Conservation (phyloP, 225 moss, liverwort and hornwort genomes). For the Ulota crispa region DNA sequence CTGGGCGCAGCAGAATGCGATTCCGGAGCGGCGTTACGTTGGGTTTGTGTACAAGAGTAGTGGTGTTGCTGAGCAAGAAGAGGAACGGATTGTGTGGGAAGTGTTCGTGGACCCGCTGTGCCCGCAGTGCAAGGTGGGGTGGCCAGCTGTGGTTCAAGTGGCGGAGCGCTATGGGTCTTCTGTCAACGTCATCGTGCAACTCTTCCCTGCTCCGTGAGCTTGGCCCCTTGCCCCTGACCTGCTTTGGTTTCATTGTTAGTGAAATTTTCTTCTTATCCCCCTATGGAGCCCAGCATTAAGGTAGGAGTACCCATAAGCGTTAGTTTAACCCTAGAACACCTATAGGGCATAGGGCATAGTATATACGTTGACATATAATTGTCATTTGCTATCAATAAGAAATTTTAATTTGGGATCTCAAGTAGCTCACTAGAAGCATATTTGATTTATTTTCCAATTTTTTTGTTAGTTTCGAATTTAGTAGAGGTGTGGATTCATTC, state of each 20-base stretch:
- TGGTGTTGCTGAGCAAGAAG: neutral
- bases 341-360: too few species aligned
- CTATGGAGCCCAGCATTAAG: too few species aligned
- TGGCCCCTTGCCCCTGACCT: neutral
- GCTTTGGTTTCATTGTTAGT: neutral
- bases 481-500: too few species aligned
- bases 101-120: conserved; percentile 79
- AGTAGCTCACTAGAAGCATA: too few species aligned
- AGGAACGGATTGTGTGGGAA: conserved; percentile 48
- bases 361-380: too few species aligned
- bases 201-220: conserved; percentile 74
- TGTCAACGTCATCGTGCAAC: conserved; percentile 58
- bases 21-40: conserved; percentile 47
- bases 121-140: conserved; percentile 68
- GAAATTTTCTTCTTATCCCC: neutral
- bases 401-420: too few species aligned
- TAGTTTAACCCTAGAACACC: too few species aligned
- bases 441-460: too few species aligned
- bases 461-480: too few species aligned
- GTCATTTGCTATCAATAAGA: too few species aligned
- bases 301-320: too few species aligned
- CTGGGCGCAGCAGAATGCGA: conserved; percentile 31
- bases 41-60: conserved; percentile 47
- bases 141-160: conserved; percentile 62
- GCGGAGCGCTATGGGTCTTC: conserved; percentile 47